These are phyloP conservation scores for Exophiala viscosa DNA, from an alignment of 2,329 filamentous ascomycete genomes.

Conservation along the genomic window DNA sequence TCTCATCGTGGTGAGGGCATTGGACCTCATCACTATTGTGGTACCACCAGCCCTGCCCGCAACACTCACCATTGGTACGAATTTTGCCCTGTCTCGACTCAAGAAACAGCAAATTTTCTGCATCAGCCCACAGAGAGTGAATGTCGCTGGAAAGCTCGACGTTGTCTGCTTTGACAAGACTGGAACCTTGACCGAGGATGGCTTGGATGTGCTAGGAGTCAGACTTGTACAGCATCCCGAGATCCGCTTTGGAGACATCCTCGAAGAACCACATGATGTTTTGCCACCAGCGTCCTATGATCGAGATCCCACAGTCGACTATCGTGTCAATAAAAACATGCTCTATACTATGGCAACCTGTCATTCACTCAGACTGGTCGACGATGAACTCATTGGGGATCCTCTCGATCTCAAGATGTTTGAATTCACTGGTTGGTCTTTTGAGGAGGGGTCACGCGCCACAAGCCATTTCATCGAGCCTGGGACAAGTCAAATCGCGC, in stretches of 20 bases:
- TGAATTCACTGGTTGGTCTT: slow-evolving; percentile 89
- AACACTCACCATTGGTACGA: slow-evolving; percentile 92
- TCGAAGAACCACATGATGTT: slow-evolving; percentile 61
- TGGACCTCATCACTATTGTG: slow-evolving; percentile 96
- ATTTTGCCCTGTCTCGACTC: slow-evolving; percentile 82
- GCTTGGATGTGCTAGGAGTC: slow-evolving; percentile 86
- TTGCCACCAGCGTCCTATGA: slow-evolving; percentile 55
- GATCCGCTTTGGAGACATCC: slow-evolving; percentile 66
- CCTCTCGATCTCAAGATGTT: slow-evolving; percentile 98
- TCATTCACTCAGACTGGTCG: slow-evolving; percentile 81
- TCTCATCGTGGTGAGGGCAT: slow-evolving; percentile 82
- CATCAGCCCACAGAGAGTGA: slow-evolving; percentile 94
- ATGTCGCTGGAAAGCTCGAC: slow-evolving; percentile 92
- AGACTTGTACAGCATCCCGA: slow-evolving; percentile 66
- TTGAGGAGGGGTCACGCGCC: slow-evolving; percentile 77
- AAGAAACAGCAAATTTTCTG: slow-evolving; percentile 93
- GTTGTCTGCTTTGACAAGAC: slow-evolving; percentile 99
- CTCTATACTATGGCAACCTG: slow-evolving; percentile 97
- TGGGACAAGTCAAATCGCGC: slow-evolving; percentile 65
- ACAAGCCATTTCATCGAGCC: slow-evolving; percentile 66
- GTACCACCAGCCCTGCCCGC: slow-evolving; percentile 92
- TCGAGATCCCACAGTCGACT: slow-evolving; percentile 58
- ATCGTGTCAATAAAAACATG: slow-evolving; percentile 63
- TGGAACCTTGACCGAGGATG: slow-evolving; percentile 95
- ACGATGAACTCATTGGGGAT: slow-evolving; percentile 85